A percentile compares a stretch with the other conserved stretches of the same genome.
Evolutionary conservation across 2,329 filamentous ascomycete genomes (phyloP).

Genomic region (Trichoderma semiorbis): DNA sequence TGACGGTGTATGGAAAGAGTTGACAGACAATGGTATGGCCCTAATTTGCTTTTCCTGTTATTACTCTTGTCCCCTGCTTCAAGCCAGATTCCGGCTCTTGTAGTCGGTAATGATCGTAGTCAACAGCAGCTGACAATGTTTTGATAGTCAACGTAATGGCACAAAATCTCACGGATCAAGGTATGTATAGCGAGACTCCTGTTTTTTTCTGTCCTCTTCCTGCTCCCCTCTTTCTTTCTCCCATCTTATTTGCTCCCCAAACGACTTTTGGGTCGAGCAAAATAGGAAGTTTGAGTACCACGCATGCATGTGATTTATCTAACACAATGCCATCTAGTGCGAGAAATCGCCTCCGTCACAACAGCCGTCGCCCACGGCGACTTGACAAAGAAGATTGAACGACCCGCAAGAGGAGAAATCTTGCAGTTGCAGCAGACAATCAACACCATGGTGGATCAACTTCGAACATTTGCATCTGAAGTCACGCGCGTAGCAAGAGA

Average conservation of each 20-base stretch:
- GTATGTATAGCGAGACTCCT: constrained; percentile 30
- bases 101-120: neutral
- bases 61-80: neutral
- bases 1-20: constrained; percentile 94
- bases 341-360: constrained; percentile 81
- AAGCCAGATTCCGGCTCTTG: neutral
- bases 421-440: constrained; percentile 80
- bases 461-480: constrained; percentile 79
- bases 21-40: constrained; percentile 73
- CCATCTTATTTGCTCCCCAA: neutral
- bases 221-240: neutral
- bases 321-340: constrained; percentile 46
- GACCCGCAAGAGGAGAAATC: constrained; percentile 77
- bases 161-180: constrained; percentile 75
- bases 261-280: neutral
- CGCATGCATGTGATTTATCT: neutral
- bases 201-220: neutral
- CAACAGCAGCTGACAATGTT: neutral
- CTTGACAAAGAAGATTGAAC: constrained; percentile 78
- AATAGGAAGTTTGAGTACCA: neutral
- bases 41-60: neutral
- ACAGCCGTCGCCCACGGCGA: constrained; percentile 81
- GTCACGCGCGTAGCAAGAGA: constrained; percentile 79
- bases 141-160: constrained; percentile 74
- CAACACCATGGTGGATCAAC: constrained; percentile 85